Conservation (phyloP, 2,329 filamentous ascomycete genomes). For the Phialocephala subalpina region DNA sequence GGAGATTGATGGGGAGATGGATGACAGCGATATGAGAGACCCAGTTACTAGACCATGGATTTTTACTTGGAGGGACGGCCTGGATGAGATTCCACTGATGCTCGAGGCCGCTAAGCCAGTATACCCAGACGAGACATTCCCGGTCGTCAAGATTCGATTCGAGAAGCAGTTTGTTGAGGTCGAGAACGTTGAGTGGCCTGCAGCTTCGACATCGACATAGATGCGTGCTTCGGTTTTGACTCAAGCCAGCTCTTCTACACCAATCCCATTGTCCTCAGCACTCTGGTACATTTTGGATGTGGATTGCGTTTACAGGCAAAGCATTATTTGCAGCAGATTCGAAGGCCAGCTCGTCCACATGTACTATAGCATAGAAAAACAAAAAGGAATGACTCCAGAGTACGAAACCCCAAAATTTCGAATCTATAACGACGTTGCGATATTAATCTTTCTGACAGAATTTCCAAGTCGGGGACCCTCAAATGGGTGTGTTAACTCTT, state of each 20-base stretch:
- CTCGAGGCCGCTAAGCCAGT: neutral
- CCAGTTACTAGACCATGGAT: neutral
- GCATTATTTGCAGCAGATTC: too few species aligned
- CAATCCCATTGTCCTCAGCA: neutral
- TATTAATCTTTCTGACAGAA: too few species aligned
- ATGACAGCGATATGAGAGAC: neutral
- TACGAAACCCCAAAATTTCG: too few species aligned
- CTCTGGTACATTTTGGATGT: neutral
- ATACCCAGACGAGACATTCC: neutral
- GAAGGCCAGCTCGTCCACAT: too few species aligned
- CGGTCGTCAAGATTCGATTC: neutral
- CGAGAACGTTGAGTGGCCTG: neutral
- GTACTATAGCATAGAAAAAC: too few species aligned
- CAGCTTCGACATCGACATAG: too few species aligned
- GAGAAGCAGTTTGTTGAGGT: neutral
- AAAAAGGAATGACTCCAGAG: too few species aligned
- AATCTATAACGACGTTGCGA: too few species aligned
- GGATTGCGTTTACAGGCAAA: neutral
- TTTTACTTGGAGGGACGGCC: neutral
- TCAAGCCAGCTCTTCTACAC: neutral
- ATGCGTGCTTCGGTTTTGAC: too few species aligned
- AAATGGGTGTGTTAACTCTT: too few species aligned
- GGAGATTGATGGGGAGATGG: neutral
- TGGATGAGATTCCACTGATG: too few species aligned
- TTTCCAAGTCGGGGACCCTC: too few species aligned